Percentiles rank a stretch among this genome's conserved stretches.
These are phyloP conservation scores for Gardenia jasminoides DNA, from an alignment of 257 asterid genomes.

Conservation along the genomic window DNA sequence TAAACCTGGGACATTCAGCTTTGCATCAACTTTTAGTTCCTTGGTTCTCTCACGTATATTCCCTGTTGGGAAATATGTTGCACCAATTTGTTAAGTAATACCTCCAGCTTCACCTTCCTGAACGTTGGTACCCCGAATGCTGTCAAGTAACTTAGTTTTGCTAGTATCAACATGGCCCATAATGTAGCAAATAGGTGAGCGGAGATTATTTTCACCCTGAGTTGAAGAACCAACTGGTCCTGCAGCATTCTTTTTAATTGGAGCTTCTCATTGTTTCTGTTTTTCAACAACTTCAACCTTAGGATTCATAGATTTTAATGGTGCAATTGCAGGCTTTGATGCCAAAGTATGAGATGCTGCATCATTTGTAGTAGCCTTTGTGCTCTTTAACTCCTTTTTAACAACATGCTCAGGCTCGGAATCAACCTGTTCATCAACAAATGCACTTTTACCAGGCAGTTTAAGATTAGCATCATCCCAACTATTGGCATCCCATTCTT, in stretches of 20 bases:
- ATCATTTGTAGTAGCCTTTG: constrained; percentile 34
- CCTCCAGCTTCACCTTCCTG: too few relatives aligned
- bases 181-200: constrained; percentile 98
- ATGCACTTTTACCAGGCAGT: constrained; percentile 75
- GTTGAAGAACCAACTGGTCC: constrained; percentile 32
- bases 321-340: constrained; percentile 34
- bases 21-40: too few relatives aligned
- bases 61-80: too few relatives aligned
- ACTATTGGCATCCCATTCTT: constrained; percentile 96
- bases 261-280: constrained; percentile 28
- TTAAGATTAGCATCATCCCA: too few relatives aligned
- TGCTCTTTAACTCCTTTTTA: constrained; percentile 52
- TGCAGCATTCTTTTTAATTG: constrained; percentile 27
- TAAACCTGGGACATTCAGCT: too few relatives aligned
- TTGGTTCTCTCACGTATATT: too few relatives aligned
- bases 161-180: too few relatives aligned
- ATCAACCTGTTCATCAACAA: constrained; percentile 80
- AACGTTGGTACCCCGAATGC: too few relatives aligned
- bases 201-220: constrained; percentile 51
- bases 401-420: constrained; percentile 59
- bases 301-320: constrained; percentile 31
- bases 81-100: too few relatives aligned
- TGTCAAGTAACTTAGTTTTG: too few relatives aligned
- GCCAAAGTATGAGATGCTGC: constrained; percentile 36
- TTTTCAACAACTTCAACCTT: constrained; percentile 36